A percentile compares a stretch with the other conserved stretches of the same genome.
Conservation (phyloP, 768 basidiomycete genomes). For the Mycena indigotica region DNA sequence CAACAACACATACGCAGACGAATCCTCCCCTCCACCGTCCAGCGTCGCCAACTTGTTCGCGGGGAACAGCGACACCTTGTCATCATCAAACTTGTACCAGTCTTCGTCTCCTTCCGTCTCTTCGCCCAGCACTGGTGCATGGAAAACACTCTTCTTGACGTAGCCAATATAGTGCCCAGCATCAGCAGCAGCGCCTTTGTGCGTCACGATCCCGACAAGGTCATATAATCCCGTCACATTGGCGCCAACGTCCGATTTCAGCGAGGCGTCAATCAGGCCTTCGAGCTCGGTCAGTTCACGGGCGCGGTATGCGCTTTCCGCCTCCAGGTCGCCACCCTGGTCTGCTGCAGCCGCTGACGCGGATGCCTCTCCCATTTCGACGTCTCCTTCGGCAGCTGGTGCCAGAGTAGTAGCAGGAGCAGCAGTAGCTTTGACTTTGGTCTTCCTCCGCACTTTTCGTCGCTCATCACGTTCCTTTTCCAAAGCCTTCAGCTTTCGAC, state of each 20-base stretch:
- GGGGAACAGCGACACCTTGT: constrained; percentile 86
- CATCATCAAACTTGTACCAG: constrained; percentile 98
- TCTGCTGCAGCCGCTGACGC: constrained; percentile 30
- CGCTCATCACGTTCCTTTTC: constrained; percentile 86
- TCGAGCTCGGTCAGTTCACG: constrained; percentile 70
- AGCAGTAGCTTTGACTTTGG: constrained; percentile 46
- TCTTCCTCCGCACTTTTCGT: constrained; percentile 76
- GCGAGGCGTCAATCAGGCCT: constrained; percentile 59
- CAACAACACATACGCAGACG: constrained; percentile 85
- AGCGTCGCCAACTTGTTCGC: constrained; percentile 81
- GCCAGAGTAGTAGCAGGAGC: constrained; percentile 24
- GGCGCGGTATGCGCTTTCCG: constrained; percentile 63
- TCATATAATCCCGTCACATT: constrained; percentile 88
- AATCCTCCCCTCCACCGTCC: constrained; percentile 91
- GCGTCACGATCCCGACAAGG: constrained; percentile 89
- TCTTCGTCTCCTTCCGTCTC: constrained; percentile 71
- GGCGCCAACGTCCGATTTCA: constrained; percentile 70
- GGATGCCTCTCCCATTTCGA: constrained; percentile 44
- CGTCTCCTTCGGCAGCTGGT: constrained; percentile 38
- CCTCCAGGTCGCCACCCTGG: constrained; percentile 54
- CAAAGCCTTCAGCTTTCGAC: constrained; percentile 71
- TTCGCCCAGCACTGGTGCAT: constrained; percentile 41
- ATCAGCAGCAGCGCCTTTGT: constrained; percentile 95
- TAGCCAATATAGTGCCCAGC: constrained; percentile 96
- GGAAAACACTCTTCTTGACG: constrained; percentile 77